These are phyloP conservation scores for Xerocomus brunneocitrinus DNA, from an alignment of 768 basidiomycete species.

Conservation along the genomic window DNA sequence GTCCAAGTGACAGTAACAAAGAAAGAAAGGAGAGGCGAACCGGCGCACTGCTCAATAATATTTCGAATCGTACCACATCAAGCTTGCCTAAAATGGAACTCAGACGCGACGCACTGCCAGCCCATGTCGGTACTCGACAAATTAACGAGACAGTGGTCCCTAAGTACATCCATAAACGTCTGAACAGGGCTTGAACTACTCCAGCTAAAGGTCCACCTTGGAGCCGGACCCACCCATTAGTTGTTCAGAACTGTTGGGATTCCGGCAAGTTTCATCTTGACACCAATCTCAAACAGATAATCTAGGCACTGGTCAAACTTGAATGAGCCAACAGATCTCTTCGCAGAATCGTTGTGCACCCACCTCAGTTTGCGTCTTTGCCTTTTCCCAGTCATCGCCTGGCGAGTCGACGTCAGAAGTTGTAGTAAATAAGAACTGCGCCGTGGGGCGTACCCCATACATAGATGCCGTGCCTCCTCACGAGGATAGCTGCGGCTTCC, in stretches of 20 bases:
- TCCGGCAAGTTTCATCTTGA: conserved; percentile 71
- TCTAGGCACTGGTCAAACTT: conserved; percentile 63
- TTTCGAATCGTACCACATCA: conserved; percentile 19
- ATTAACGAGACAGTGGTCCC: conserved; percentile 3
- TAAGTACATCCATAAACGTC: not conserved
- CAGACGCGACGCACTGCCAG: not conserved
- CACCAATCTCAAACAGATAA: conserved; percentile 85
- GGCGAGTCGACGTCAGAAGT: conserved; percentile 10
- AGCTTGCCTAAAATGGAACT: conserved; percentile 8
- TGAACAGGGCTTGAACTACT: conserved; percentile 1
- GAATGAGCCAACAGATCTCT: not conserved
- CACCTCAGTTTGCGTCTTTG: conserved; percentile 85
- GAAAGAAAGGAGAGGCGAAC: not conserved
- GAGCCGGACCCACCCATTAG: conserved; percentile 3
- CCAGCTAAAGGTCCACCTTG: not conserved
- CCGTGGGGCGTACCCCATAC: conserved; percentile 64
- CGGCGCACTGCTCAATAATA: not conserved
- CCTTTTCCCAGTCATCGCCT: conserved; percentile 78
- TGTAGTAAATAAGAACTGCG: not conserved
- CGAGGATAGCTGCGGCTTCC: conserved; percentile 72
- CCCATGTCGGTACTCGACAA: not conserved
- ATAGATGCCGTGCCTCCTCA: conserved; percentile 77
- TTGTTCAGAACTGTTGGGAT: conserved; percentile 43
- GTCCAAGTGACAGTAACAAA: not conserved
- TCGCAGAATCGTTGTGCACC: not conserved